phyloP scores from a whole-genome alignment of 2,329 filamentous ascomycete genomes.

The Talaromyces verruculosus region DNA sequence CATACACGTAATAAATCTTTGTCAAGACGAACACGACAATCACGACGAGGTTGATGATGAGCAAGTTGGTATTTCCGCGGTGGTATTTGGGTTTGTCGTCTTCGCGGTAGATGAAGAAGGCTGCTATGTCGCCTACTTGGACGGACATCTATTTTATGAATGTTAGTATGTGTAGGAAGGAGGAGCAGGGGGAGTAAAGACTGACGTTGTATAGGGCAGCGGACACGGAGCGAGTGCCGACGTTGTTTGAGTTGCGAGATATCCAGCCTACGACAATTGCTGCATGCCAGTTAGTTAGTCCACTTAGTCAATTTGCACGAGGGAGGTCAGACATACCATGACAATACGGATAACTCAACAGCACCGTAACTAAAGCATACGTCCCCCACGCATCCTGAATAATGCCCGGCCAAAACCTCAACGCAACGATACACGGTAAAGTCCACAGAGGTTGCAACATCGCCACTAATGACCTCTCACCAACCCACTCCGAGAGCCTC shows the following conservation, averaged over 20 bases:
- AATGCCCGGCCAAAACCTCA: constrained; percentile 50
- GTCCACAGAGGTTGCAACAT: constrained; percentile 56
- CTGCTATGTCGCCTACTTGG: constrained; percentile 9
- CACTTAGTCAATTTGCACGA: too few species aligned
- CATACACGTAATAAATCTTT: constrained; percentile 38
- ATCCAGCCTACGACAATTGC: constrained; percentile 30
- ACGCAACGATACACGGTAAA: constrained; percentile 53
- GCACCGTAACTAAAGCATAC: constrained; percentile 53
- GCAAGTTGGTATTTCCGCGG: constrained; percentile 57
- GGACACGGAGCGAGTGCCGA: constrained; percentile 45
- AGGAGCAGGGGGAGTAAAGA: background rate
- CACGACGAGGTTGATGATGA: constrained; percentile 53
- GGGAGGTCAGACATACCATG: constrained; percentile 35
- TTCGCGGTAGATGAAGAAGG: constrained; percentile 51
- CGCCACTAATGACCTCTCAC: constrained; percentile 56
- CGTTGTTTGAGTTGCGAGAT: constrained; percentile 45
- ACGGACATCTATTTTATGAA: constrained; percentile 11
- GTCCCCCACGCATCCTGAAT: constrained; percentile 53
- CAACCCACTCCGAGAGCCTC: constrained; percentile 56
- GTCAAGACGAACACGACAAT: constrained; percentile 51
- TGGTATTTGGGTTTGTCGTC: constrained; percentile 59
- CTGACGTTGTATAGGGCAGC: constrained; percentile 49
- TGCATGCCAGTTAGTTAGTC: background rate
- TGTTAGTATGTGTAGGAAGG: background rate
- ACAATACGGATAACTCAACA: constrained; percentile 59